Evolutionary conservation across 257 asterid genomes (phyloP).

Genomic region (Cynanchum wilfordii): DNA sequence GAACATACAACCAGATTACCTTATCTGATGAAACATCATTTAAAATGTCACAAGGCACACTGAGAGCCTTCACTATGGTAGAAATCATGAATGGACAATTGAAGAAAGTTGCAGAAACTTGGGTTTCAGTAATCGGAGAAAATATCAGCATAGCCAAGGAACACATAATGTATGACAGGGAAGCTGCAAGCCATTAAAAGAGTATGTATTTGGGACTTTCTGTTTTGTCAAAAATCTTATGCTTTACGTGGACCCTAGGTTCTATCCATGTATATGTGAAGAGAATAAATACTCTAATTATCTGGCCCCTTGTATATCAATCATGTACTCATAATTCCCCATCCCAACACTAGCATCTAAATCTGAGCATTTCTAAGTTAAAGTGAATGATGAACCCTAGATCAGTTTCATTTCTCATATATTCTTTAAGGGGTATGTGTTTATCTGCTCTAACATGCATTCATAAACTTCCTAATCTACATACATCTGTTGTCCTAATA

Average conservation of each 20-base stretch:
- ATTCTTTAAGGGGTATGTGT: background rate
- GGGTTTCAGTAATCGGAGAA: constrained; percentile 71
- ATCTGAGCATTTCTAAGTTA: background rate
- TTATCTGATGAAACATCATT: constrained; percentile 18
- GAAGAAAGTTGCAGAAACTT: constrained; percentile 64
- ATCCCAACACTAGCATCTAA: background rate
- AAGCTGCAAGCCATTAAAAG: constrained; percentile 10
- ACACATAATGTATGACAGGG: constrained; percentile 36
- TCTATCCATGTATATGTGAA: background rate
- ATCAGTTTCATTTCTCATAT: background rate
- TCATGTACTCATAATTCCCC: background rate
- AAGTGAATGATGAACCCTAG: background rate
- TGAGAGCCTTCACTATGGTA: constrained; percentile 68
- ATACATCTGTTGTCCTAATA: background rate
- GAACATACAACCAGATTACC: constrained; percentile 12
- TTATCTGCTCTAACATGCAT: background rate
- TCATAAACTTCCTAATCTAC: background rate
- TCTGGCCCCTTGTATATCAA: background rate
- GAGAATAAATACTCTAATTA: background rate
- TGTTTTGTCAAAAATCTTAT: background rate
- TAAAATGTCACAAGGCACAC: constrained; percentile 40
- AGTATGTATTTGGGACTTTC: background rate
- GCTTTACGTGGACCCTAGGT: background rate
- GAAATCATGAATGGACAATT: constrained; percentile 52
- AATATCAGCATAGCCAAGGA: constrained; percentile 41